Conservation (phyloP, 192 early-diverging fungal species). For the Phlyctochytrium arcticum region DNA sequence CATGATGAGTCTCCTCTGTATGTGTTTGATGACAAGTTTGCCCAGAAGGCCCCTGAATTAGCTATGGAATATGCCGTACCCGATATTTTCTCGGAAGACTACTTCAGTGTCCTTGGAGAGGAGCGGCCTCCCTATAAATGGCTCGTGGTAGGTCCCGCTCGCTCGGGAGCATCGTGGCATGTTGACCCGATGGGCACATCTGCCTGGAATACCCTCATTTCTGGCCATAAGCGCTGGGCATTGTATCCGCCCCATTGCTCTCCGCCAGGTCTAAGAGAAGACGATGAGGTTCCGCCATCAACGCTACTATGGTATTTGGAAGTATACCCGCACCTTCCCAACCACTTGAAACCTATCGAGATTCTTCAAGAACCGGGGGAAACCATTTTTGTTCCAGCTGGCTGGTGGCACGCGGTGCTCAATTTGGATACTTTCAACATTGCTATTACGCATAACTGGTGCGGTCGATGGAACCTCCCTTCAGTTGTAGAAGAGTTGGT, state of each 20-base stretch:
- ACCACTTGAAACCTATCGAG: constrained; percentile 22
- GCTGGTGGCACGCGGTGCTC: constrained; percentile 36
- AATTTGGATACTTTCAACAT: constrained; percentile 26
- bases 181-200: constrained; percentile 19
- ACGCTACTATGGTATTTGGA: constrained; percentile 31
- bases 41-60: constrained; percentile 20
- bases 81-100: constrained; percentile 25
- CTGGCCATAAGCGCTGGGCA: constrained; percentile 20
- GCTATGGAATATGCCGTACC: constrained; percentile 16
- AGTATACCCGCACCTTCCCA: constrained; percentile 25
- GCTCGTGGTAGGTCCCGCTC: constrained; percentile 28
- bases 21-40: constrained; percentile 26
- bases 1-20: constrained; percentile 31
- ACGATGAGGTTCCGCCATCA: neutral
- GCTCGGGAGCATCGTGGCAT: constrained; percentile 34
- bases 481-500: constrained; percentile 10
- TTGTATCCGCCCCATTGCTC: constrained; percentile 25
- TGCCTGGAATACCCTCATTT: constrained; percentile 17
- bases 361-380: constrained; percentile 30
- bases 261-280: constrained; percentile 18
- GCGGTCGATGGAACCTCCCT: constrained; percentile 9
- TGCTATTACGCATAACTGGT: constrained; percentile 33
- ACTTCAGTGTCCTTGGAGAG: constrained; percentile 12
- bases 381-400: constrained; percentile 32
- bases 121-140: constrained; percentile 23